These are phyloP conservation scores for Passalora sequoiae DNA, from an alignment of 2,329 filamentous ascomycete genomes.

Conservation along the genomic window DNA sequence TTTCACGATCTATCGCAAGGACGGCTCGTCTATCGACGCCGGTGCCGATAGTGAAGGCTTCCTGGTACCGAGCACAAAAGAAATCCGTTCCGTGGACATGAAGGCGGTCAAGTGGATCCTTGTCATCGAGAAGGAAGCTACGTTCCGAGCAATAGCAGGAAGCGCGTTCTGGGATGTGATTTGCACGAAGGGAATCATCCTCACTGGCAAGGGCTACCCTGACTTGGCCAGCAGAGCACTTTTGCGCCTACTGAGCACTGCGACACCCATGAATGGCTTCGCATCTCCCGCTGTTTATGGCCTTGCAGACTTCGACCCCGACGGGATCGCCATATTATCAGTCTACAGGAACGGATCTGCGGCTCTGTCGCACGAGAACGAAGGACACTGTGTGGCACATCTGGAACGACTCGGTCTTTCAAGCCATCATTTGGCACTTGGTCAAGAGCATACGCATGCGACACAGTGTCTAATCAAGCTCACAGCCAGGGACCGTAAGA, in stretches of 20 bases:
- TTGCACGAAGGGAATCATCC: slow-evolving; percentile 55
- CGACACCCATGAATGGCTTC: slow-evolving; percentile 43
- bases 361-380: slow-evolving; percentile 55
- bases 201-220: slow-evolving; percentile 79
- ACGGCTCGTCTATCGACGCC: slow-evolving; percentile 42
- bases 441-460: slow-evolving; percentile 24
- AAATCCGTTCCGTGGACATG: slow-evolving; percentile 50
- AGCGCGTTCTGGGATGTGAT: slow-evolving; percentile 51
- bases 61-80: slow-evolving; percentile 53
- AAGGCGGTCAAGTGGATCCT: slow-evolving; percentile 57
- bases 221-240: slow-evolving; percentile 67
- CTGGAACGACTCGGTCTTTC: slow-evolving; percentile 63
- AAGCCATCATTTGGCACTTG: slow-evolving; percentile 29
- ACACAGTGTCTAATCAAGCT: slow-evolving; percentile 47
- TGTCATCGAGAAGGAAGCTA: slow-evolving; percentile 79
- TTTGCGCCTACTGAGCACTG: slow-evolving; percentile 50
- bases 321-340: slow-evolving; percentile 67
- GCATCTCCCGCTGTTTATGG: slow-evolving; percentile 51
- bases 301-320: slow-evolving; percentile 70
- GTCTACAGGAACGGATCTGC: slow-evolving; percentile 70
- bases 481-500: slow-evolving; percentile 53
- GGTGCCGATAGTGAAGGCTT: slow-evolving; percentile 49
- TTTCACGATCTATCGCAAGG: slow-evolving; percentile 44
- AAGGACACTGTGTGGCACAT: slow-evolving; percentile 43
- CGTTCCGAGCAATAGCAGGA: slow-evolving; percentile 62